These are phyloP conservation scores for Lepidium campestre DNA, from an alignment of 441 rosid genomes.

Conservation along the genomic window DNA sequence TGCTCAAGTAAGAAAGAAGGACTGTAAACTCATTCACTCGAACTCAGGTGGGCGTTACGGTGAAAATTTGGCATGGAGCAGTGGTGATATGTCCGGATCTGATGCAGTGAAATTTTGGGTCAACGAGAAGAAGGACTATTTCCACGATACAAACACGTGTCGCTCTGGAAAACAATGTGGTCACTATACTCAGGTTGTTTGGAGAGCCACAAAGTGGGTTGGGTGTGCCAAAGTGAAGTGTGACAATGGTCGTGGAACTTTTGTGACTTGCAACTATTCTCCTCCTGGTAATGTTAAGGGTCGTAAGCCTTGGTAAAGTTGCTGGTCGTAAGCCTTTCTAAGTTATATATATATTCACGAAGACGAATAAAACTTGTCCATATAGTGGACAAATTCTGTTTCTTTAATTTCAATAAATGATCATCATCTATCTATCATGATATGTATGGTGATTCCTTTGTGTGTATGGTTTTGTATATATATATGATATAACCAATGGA, in stretches of 20 bases:
- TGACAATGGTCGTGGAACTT: conserved; percentile 21
- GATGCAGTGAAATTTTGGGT: conserved; percentile 23
- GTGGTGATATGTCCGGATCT: conserved; percentile 25
- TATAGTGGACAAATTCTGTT: not conserved
- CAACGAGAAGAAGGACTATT: conserved; percentile 4
- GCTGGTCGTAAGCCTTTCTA: conserved; percentile 19
- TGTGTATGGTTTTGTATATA: not conserved
- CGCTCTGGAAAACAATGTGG: conserved; percentile 1
- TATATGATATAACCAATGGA: too few species aligned
- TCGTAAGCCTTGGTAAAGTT: conserved; percentile 21
- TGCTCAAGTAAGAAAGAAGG: conserved; percentile 13
- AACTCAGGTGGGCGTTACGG: conserved; percentile 42
- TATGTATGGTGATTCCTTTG: not conserved
- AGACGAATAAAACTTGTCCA: conserved; percentile 15
- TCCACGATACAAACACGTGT: not conserved
- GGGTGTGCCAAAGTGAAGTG: conserved; percentile 36
- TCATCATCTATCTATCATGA: conserved; percentile 4
- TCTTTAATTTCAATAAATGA: conserved; percentile 1
- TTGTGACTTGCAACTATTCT: conserved; percentile 28
- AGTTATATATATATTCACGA: not conserved
- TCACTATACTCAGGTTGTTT: conserved; percentile 33
- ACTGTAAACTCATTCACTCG: conserved; percentile 29
- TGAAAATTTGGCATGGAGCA: conserved; percentile 45
- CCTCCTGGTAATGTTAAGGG: conserved; percentile 22
- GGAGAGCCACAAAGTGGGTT: conserved; percentile 19